These are phyloP conservation scores for Styphnolobium japonicum DNA, from an alignment of 306 rosid species.

Conservation along the genomic window DNA sequence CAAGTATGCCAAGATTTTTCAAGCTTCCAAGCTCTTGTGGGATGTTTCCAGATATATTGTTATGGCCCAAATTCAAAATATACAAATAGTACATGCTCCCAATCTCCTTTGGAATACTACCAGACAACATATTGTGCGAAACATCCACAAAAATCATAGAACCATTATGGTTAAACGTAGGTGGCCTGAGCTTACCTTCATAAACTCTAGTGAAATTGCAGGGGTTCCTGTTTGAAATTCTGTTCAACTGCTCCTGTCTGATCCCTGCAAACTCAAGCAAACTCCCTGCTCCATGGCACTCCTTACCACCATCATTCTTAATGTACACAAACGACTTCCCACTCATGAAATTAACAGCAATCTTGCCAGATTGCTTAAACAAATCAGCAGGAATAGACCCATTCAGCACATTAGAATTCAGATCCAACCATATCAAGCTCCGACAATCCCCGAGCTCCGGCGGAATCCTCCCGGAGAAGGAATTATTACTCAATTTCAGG, in stretches of 20 bases:
- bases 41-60: slow-evolving; percentile 65
- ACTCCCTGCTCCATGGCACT: slow-evolving; percentile 96
- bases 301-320: slow-evolving; percentile 87
- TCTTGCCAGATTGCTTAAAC: slow-evolving; percentile 79
- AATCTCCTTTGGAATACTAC: slow-evolving; percentile 74
- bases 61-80: slow-evolving; percentile 79
- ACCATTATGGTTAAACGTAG: slow-evolving; percentile 70
- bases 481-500: slow-evolving; percentile 82
- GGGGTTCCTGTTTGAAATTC: slow-evolving; percentile 76
- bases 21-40: slow-evolving; percentile 74
- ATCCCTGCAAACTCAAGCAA: slow-evolving; percentile 93
- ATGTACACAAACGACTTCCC: slow-evolving; percentile 75
- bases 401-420: slow-evolving; percentile 63
- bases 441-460: slow-evolving; percentile 82
- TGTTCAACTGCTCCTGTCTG: slow-evolving; percentile 41
- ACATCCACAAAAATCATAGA: slow-evolving; percentile 89
- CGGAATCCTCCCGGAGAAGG: slow-evolving; percentile 66
- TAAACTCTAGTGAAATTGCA: slow-evolving; percentile 97
- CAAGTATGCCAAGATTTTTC: slow-evolving; percentile 72
- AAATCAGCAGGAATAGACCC: slow-evolving; percentile 69
- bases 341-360: slow-evolving; percentile 58
- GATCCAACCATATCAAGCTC: slow-evolving; percentile 93
- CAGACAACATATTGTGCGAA: slow-evolving; percentile 74
- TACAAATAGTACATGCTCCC: slow-evolving; percentile 61
- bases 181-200: slow-evolving; percentile 64